Conservation (phyloP, 139 green algal species). For the Eudorina sp. region DNA sequence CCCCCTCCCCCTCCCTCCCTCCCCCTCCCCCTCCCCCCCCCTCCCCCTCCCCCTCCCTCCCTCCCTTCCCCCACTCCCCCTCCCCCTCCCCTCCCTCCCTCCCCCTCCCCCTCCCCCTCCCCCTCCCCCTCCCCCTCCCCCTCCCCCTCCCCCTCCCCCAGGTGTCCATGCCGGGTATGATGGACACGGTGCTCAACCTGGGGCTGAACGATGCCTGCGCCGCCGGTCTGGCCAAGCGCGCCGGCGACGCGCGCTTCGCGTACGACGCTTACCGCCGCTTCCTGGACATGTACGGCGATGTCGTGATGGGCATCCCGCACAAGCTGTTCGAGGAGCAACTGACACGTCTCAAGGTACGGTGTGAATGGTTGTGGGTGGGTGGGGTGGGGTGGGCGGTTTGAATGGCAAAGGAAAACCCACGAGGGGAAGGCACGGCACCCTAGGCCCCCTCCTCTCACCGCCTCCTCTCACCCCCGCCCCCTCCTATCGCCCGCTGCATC, state of each 20-base stretch:
- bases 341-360: constrained; percentile 77
- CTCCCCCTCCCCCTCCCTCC: neutral
- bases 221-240: constrained; percentile 70
- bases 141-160: neutral
- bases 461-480: neutral
- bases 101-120: no score
- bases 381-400: no score
- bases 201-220: constrained; percentile 88
- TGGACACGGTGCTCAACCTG: constrained; percentile 95
- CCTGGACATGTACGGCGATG: constrained; percentile 90
- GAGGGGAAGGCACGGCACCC: no score
- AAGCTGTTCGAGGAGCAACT: constrained; percentile 87
- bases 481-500: neutral
- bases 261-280: constrained; percentile 85
- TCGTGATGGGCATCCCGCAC: constrained; percentile 89
- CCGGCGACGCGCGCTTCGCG: constrained; percentile 78
- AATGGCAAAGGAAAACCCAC: no score
- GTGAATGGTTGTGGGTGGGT: no score
- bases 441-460: neutral
- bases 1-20: neutral
- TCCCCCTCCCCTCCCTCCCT: neutral
- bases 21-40: neutral
- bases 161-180: constrained; percentile 90
- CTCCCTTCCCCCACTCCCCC: neutral
- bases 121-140: neutral